Evolutionary conservation across 2,329 filamentous ascomycete species (phyloP).

Genomic region (Rhinocladiella similis): DNA sequence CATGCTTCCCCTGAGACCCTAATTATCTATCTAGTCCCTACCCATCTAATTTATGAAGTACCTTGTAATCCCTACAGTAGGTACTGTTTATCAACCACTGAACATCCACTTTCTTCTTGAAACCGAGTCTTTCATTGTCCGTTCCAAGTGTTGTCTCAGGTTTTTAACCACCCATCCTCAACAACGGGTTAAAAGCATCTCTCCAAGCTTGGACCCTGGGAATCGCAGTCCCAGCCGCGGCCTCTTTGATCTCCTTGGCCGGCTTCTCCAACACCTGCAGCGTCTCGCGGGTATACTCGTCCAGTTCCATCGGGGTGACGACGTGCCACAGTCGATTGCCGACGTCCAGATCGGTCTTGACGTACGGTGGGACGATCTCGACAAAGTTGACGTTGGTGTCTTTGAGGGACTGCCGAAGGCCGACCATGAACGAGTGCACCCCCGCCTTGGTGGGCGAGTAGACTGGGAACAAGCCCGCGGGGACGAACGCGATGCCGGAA

Average conservation of each 20-base stretch:
- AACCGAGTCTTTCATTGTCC: no score
- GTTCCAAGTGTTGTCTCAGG: no score
- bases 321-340: constrained; percentile 30
- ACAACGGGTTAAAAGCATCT: constrained; percentile 11
- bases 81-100: no score
- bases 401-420: constrained; percentile 32
- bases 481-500: constrained; percentile 32
- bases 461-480: constrained; percentile 32
- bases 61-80: no score
- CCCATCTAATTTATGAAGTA: no score
- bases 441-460: constrained; percentile 38
- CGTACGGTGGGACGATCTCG: constrained; percentile 40
- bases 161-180: constrained; percentile 1
- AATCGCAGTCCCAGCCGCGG: constrained; percentile 33
- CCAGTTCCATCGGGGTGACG: constrained; percentile 33
- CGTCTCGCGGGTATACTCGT: constrained; percentile 35
- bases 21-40: no score
- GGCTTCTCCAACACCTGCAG: constrained; percentile 29
- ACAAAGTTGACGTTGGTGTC: constrained; percentile 35
- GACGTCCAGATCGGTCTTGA: constrained; percentile 37
- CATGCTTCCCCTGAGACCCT: no score
- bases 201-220: constrained; percentile 23
- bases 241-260: constrained; percentile 33
- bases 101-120: no score
- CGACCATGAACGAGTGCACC: constrained; percentile 33